Conservation (phyloP, 2,329 filamentous ascomycete genomes). For the Xylariaceae sp. region DNA sequence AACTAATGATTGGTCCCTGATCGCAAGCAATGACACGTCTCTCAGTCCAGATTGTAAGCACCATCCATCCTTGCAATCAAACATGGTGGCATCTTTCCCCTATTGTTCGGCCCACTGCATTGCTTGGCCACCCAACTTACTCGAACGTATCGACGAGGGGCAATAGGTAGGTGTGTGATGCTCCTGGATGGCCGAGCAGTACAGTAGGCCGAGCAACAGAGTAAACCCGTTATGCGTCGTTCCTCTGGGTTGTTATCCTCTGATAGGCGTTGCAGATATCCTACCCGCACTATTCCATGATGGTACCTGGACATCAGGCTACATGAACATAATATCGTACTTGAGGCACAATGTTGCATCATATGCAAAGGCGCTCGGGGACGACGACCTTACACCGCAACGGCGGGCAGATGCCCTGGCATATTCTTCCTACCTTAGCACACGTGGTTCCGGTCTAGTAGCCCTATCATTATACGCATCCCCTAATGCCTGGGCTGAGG, state of each 20-base stretch:
- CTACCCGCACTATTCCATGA: constrained; percentile 53
- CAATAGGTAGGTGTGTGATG: too few relatives aligned
- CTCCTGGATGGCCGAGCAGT: too few relatives aligned
- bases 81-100: too few relatives aligned
- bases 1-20: constrained; percentile 59
- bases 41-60: constrained; percentile 65
- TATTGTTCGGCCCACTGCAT: too few relatives aligned
- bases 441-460: constrained; percentile 71
- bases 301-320: constrained; percentile 55
- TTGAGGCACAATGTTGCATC: constrained; percentile 37
- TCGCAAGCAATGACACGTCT: constrained; percentile 69
- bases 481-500: constrained; percentile 75
- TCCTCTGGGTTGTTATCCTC: constrained; percentile 19
- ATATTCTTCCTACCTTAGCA: constrained; percentile 65
- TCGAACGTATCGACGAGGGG: too few relatives aligned
- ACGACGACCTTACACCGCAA: constrained; percentile 37
- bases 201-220: too few relatives aligned
- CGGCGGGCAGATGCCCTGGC: constrained; percentile 48
- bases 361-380: constrained; percentile 31
- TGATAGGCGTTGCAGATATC: constrained; percentile 40
- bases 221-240: background rate
- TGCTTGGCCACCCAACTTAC: too few relatives aligned
- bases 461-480: constrained; percentile 89
- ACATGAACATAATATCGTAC: constrained; percentile 56
- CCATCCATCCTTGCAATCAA: constrained; percentile 14